Conservation (phyloP, 371 early-diverging fungal species). For the Circinella minor region DNA sequence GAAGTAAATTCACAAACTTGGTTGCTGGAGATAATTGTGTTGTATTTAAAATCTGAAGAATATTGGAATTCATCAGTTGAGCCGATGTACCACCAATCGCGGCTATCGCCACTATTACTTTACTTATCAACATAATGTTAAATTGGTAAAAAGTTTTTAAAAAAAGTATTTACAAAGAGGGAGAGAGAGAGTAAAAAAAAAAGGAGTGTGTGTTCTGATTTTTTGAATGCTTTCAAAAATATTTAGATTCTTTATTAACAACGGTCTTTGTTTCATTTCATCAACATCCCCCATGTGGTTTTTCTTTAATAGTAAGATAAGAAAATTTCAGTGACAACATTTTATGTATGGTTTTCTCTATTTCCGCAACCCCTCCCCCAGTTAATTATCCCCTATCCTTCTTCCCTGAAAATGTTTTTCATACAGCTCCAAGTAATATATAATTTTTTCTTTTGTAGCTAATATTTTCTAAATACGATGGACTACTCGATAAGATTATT, state of each 20-base stretch:
- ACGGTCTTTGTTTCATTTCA: neutral
- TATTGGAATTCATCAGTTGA: constrained; percentile 22
- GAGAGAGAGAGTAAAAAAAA: neutral
- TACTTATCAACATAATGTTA: constrained; percentile 6
- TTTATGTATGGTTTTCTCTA: no score
- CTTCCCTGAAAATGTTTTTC: no score
- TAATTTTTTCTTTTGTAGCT: no score
- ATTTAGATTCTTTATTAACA: no score
- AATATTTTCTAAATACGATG: no score
- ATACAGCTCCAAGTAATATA: no score
- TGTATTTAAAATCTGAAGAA: constrained; percentile 33
- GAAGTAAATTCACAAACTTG: constrained; percentile 29
- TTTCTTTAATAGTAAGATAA: no score
- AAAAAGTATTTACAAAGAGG: neutral
- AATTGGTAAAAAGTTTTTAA: neutral
- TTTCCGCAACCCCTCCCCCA: no score
- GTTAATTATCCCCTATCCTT: no score
- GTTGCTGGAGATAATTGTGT: constrained; percentile 38
- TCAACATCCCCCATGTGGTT: neutral
- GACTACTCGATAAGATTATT: no score
- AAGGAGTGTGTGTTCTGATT: neutral
- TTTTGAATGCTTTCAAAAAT: no score
- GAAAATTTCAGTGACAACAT: no score
- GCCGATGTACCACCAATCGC: constrained; percentile 13
- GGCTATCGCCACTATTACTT: constrained; percentile 7